Conservation (phyloP, 805 yeast genomes). For the Starmerella tilneyi region DNA sequence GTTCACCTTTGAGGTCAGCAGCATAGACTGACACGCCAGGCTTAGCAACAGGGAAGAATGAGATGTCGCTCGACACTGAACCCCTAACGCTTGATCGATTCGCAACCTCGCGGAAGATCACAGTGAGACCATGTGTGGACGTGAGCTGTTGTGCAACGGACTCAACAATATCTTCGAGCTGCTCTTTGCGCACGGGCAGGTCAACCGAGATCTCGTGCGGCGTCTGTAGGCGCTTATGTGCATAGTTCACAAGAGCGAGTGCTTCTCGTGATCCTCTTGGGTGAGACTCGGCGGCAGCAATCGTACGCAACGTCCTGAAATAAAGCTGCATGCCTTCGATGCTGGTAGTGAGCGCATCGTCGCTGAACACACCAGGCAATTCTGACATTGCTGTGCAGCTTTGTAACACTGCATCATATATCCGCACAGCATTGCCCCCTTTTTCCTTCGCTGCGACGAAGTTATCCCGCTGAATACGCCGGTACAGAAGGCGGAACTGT, state of each 20-base stretch:
- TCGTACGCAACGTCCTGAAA: slow-evolving; percentile 33
- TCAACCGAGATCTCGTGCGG: slow-evolving; percentile 21
- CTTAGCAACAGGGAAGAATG: slow-evolving; percentile 31
- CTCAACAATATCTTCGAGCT: slow-evolving; percentile 8
- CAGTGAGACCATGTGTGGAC: slow-evolving; percentile 32
- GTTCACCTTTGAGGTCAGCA: slow-evolving; percentile 30
- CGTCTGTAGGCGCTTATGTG: slow-evolving; percentile 11
- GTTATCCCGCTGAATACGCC: slow-evolving; percentile 64
- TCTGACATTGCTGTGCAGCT: slow-evolving; percentile 56
- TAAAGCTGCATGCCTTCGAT: slow-evolving; percentile 42
- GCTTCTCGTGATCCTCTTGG: slow-evolving; percentile 23
- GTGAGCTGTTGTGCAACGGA: slow-evolving; percentile 14
- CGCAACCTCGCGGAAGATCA: slow-evolving; percentile 27
- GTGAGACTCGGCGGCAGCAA: slow-evolving; percentile 11
- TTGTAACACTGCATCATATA: slow-evolving; percentile 42
- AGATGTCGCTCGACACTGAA: slow-evolving; percentile 40
- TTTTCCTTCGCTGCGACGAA: slow-evolving; percentile 30
- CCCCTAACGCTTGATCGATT: slow-evolving; percentile 10
- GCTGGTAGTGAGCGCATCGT: slow-evolving; percentile 52
- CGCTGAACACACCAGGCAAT: slow-evolving; percentile 86
- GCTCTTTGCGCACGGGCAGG: slow-evolving; percentile 18
- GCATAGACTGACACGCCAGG: slow-evolving; percentile 25
- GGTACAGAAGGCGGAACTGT: slow-evolving; percentile 53
- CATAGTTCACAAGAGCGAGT: slow-evolving; percentile 27
- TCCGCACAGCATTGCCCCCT: slow-evolving; percentile 34